Base-by-base conservation (phyloP, 2,329 filamentous ascomycete genomes). In the Colletotrichum melonis region DNA sequence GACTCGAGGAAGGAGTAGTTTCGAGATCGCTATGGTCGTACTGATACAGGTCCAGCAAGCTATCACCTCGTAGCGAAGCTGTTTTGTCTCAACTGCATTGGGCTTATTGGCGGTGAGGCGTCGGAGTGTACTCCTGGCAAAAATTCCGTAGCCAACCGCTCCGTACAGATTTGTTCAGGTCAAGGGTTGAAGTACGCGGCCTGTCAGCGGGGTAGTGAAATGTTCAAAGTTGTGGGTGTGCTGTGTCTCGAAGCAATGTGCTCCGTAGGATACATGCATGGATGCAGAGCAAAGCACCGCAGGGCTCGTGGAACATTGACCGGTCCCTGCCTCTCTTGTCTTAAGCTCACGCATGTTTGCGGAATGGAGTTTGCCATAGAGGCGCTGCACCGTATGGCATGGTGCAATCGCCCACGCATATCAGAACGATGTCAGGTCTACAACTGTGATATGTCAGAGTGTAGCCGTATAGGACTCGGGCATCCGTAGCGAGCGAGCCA, bases 341-440 rank as follows among this genome's bases (percentile, higher is more conserved):
- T 49, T 49, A 22, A 49, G 42, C 42, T 49, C 42, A 19, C 42
- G 19, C 42, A 65, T 65, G 63, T 57, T 65, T 65, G 63, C 63
- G 63, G 63, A 65, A 49, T 32, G 22, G 5, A 19, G 38, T 16
- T 42, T 42, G 38, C 38, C 12, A 12, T 16, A 6, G 38, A 42
- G 38, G 38, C 32, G 32, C 32, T 35, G 19, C 38, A 9, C 16
- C 16, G 42, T 19, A 49, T 19, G 42, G 6, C 19, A 7, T n/a
- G 42, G 42, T 49, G 19, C 42, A 49, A 49, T 49, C 19, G 42
- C 42, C 42, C 7, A 22, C 8, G 16, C 38, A 42, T 42, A 49
- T n/a, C 8, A 22, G 42, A 9, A 19, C 8, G 19, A 49, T 22
- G 42, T n/a, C 9, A 19, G 19, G 42, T 19, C 8, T n/a, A n/a